Percentiles rank a stretch among this genome's conserved stretches.
Conservation (phyloP, 2,329 filamentous ascomycete species). For the Fusarium pseudocircinatum region DNA sequence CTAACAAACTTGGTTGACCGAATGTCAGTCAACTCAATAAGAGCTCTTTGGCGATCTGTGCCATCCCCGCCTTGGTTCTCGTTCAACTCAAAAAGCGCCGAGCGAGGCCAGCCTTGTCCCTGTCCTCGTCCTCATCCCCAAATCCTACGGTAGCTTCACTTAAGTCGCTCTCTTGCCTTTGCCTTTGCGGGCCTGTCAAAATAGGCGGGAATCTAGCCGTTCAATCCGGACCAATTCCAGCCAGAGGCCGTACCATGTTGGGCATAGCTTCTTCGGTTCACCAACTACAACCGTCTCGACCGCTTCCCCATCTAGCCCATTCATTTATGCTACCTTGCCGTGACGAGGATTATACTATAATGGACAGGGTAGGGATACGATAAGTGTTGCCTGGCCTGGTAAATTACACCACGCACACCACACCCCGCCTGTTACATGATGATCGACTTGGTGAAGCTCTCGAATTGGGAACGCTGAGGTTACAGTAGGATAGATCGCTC, state of each 20-base stretch:
- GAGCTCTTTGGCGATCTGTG: constrained; percentile 10
- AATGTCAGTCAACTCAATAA: neutral
- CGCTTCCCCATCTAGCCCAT: constrained; percentile 4
- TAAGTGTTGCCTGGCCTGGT: constrained; percentile 11
- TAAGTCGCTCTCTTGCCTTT: neutral
- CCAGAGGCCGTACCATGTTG: constrained; percentile 26
- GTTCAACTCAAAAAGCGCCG: neutral
- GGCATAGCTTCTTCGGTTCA: constrained; percentile 32
- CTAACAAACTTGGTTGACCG: neutral
- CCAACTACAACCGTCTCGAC: constrained; percentile 28
- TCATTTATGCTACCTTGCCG: constrained; percentile 26
- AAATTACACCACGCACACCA: neutral
- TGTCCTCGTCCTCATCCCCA: neutral
- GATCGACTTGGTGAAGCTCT: constrained; percentile 35
- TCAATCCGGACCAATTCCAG: constrained; percentile 19
- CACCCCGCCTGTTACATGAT: constrained; percentile 33
- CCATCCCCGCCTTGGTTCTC: constrained; percentile 5
- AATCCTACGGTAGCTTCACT: neutral
- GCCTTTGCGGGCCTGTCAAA: constrained; percentile 26
- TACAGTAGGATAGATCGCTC: constrained; percentile 15
- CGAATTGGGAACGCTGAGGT: constrained; percentile 27
- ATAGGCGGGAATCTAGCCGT: constrained; percentile 40
- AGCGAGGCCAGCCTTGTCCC: neutral
- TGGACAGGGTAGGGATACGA: constrained; percentile 2
- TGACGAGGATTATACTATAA: constrained; percentile 22